Evolutionary conservation across 1,284 basidiomycete genomes (phyloP), one percentile per base, ranked within the genome.

Genomic region (Mycosarcoma maydis): DNA sequence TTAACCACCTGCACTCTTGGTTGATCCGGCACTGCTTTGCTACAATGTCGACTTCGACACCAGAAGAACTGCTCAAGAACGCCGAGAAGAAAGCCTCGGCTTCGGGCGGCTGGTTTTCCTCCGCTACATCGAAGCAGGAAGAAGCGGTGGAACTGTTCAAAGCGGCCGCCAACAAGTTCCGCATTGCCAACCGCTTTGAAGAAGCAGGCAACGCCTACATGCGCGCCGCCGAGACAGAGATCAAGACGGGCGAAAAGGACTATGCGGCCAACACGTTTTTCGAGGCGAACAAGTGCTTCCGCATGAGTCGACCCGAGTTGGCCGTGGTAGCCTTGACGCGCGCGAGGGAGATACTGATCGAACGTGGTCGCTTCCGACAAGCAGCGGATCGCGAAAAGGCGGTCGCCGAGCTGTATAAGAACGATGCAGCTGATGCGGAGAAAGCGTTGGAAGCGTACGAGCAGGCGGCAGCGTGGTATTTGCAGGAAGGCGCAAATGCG

Each of bases 391-490:
- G 96, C 74, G 92, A 97, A 86, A 97, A 83, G 70, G 77, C 78
- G 84, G 94, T 98, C 73, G 95, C 89, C 4, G 90, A 92, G 80
- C 92, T 98, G 71, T 90, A 93, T 84, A 87, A 94, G 36, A 89
- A 92, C 76, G 86, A 86, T 50, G 84, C 84, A 13, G 85, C 87
- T 60, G 89, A 94, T 82, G 83, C 93, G 41, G 86, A 86, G 13
- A 89, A 87, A 75, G 95, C 94, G 37, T 89, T 94, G 76, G 92
- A 96, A 64, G 92, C 92, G 80, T 96, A 89, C 80, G 91, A 92
- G 78, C 87, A 91, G 46, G 95, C 96, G 8, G 95, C 89, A n/a
- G 92, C 96, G 41, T 97, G 95, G 93, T 98, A 98, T 85, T 86
- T 90, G 30, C 92, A 95, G 80, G 96, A 98, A 83, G 94, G 97